phyloP scores from a whole-genome alignment of 208 protist species.

The Leishmania amazonensis region DNA sequence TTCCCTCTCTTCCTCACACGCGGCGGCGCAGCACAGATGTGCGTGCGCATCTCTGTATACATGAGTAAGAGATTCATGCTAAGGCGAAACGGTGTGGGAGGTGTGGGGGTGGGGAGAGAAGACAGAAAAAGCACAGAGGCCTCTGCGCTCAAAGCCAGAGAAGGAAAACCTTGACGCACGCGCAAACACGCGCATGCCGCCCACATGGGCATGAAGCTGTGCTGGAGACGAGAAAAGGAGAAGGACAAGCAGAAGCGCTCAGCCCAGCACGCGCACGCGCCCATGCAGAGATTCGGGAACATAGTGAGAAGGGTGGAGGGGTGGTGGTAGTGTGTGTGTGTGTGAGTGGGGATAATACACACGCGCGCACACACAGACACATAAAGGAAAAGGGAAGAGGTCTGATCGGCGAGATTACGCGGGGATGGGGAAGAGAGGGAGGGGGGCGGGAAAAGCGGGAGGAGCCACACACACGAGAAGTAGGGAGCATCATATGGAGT shows the following conservation, averaged over 20 bases:
- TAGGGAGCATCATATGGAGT: not conserved
- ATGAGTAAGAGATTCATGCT: not conserved
- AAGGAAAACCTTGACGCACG: not conserved
- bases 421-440: not conserved
- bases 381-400: conserved; percentile 18
- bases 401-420: not conserved
- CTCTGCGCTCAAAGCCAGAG: not conserved
- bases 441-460: conserved; percentile 1
- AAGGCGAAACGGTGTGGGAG: not conserved
- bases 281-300: not conserved
- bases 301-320: no score
- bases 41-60: not conserved
- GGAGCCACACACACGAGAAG: conserved; percentile 2
- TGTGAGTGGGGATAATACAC: not conserved
- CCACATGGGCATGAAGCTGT: not conserved
- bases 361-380: not conserved
- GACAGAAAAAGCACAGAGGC: conserved; percentile 19
- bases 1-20: no score
- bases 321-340: no score
- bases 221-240: not conserved
- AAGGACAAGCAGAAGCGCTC: not conserved
- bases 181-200: not conserved
- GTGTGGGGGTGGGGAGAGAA: not conserved
- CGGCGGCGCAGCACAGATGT: no score
- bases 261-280: no score